Evolutionary conservation across 2,329 filamentous ascomycete species (phyloP), one percentile per base, ranked within the genome.

Genomic region (Fusarium brevicatenulatum): DNA sequence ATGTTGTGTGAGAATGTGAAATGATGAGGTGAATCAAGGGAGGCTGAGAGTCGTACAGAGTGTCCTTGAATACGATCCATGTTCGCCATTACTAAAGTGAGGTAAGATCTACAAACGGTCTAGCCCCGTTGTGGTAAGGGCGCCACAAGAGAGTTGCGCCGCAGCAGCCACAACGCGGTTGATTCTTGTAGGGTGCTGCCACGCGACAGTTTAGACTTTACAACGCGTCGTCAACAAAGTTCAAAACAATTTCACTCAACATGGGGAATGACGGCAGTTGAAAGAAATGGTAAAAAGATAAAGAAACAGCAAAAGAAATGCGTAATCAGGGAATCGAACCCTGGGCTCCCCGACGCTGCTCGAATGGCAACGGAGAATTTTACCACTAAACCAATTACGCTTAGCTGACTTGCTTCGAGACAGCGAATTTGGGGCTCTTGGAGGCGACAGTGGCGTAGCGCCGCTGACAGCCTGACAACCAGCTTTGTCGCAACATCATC

Each of bases 61-160:
- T 69, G 66, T 69, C 66, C 66, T 69, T 69, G 66, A 57, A 57
- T 64, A 42, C n/a, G 39, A 68, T 25, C 64, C 56, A 43, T 68
- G 64, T 23, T 30, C n/a, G 8, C n/a, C 36, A 70, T 69, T 34
- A 69, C 58, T 36, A 65, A 43, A 11, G 12, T 61, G 46, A 58
- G 66, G 25, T 58, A 56, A 49, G 66, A 69, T 69, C 66, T 47
- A 9, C 65, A 69, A 39, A 2, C 23, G 23, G 52, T 40, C 63
- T 69, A 69, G 65, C 66, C 65, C 13, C 18, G 18, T 18, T 67
- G 9, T 36, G 18, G 21, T 8, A 21, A 1, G 8, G 21, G 9
- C 50, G 49, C 56, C 56, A 68, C 46, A 18, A 9, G 4, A 4
- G 16, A 18, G 18, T 7, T 18, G 18, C 50, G 42, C 53, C 53